These are phyloP conservation scores for Corymbia maculata DNA, from an alignment of 345 rosid genomes.

Conservation along the genomic window DNA sequence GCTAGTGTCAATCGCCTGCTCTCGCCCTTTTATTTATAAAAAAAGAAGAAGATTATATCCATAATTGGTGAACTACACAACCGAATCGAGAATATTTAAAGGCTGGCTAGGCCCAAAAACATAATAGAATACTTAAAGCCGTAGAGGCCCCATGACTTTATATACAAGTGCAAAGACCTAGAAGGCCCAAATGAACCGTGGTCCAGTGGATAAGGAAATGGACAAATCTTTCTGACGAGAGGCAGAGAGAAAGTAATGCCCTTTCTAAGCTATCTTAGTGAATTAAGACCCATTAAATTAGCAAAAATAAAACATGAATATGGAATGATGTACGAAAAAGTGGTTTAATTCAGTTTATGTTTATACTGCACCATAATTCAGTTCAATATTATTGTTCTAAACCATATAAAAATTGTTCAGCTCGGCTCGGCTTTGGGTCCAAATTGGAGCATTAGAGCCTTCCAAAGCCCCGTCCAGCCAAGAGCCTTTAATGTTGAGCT, in stretches of 20 bases:
- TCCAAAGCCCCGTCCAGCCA: background rate
- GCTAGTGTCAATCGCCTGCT: background rate
- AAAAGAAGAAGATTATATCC: background rate
- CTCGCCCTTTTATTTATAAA: background rate
- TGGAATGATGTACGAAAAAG: background rate
- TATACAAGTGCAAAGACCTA: background rate
- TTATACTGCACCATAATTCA: background rate
- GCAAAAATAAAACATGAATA: too few species aligned
- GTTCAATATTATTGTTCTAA: background rate
- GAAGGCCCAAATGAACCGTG: background rate
- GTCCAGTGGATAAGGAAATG: background rate
- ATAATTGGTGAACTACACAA: background rate
- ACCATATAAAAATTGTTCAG: background rate
- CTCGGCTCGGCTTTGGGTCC: background rate
- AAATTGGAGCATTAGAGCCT: too few species aligned
- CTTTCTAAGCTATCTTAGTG: background rate
- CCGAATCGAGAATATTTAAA: background rate
- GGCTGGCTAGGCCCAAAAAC: background rate
- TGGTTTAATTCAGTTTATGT: too few species aligned
- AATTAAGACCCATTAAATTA: background rate
- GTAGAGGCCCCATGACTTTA: background rate
- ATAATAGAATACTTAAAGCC: background rate
- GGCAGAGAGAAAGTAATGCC: background rate
- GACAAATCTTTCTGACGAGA: background rate
- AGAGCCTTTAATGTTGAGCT: background rate